These are phyloP conservation scores for Spatholobus suberectus DNA, from an alignment of 306 rosid genomes.

Conservation along the genomic window DNA sequence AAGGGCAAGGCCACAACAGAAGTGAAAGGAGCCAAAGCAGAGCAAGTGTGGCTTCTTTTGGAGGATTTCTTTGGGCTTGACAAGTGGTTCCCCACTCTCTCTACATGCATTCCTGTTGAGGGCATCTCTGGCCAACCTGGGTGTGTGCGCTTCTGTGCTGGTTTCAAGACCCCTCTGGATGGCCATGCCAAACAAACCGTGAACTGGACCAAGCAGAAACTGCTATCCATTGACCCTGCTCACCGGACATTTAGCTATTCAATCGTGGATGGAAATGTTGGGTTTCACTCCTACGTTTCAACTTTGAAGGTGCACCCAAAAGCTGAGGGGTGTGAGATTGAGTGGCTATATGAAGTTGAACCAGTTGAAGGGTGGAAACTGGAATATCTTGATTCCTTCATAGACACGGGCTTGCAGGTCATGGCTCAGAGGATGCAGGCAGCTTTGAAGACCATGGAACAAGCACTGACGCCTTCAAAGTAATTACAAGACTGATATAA, in stretches of 20 bases:
- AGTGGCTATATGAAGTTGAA: constrained; percentile 68
- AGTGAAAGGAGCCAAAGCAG: constrained; percentile 45
- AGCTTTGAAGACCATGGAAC: constrained; percentile 49
- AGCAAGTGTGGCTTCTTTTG: constrained; percentile 61
- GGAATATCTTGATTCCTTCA: constrained; percentile 51
- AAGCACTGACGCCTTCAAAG: constrained; percentile 18
- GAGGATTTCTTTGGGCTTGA: constrained; percentile 69
- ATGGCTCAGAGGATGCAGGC: constrained; percentile 62
- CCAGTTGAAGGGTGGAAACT: constrained; percentile 62
- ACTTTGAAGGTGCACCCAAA: constrained; percentile 37
- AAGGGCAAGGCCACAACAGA: constrained; percentile 51
- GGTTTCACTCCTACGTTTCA: constrained; percentile 56
- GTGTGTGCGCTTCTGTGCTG: constrained; percentile 67
- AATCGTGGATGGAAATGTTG: constrained; percentile 62
- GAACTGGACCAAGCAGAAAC: constrained; percentile 70
- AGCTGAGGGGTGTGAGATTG: constrained; percentile 48
- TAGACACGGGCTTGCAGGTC: constrained; percentile 50
- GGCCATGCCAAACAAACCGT: background rate
- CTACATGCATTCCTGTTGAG: constrained; percentile 55
- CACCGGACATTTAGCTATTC: constrained; percentile 35
- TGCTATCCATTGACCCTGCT: constrained; percentile 49
- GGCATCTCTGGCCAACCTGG: constrained; percentile 59
- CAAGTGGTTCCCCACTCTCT: constrained; percentile 65
- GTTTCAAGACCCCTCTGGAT: constrained; percentile 62
- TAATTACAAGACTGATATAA: background rate